Evolutionary conservation across 441 rosid species (phyloP), one percentile per base, ranked within the genome.

Genomic region (Euphorbia schlechtendalii): DNA sequence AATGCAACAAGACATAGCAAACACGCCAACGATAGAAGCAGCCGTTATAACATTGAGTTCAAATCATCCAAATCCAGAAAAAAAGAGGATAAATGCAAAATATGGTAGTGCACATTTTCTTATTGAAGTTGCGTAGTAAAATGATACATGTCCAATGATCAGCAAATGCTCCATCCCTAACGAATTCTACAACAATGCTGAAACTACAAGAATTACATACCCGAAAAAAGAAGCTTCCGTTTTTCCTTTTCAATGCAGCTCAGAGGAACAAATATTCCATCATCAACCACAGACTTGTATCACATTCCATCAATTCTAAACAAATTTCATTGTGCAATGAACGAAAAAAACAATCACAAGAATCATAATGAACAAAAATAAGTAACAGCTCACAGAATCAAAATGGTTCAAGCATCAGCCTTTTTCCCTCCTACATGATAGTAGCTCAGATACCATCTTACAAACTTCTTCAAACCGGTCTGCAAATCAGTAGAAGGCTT

Each of bases 401-500:
- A 69, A 74, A 69, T 18, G 84, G 77, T 80, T 62, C 74, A 51
- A 0, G 68, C 84, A 66, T 76, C 80, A 55, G 94, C 87, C 77
- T 83, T 89, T 74, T 81, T 81, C 27, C 81, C 86, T 56, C 80
- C 69, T 5, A 56, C 84, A 57, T 83, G 65, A 58, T 95, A 84
- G 82, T 85, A 89, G 77, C 90, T 83, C 68, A 27, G 30, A 4
- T 27, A 27, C 30, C 30, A 27, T 27, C 30, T 27, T 4, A 4
- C 30, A 27, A 27, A 27, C 30, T 27, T 27, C 2, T 27, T 27
- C 30, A 27, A 27, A 1, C 30, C 30, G 4, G 30, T 27, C 4
- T 27, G 30, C 4, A 27, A 4, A 27, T 27, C 30, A 27, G 30
- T 27, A 1, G 30, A 1, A 27, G 30, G 30, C 30, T 27, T 27